Percentiles rank a stretch among this genome's conserved stretches.
Evolutionary conservation across 2,329 filamentous ascomycete genomes (phyloP).

Genomic region (Aspergillus clavatus): DNA sequence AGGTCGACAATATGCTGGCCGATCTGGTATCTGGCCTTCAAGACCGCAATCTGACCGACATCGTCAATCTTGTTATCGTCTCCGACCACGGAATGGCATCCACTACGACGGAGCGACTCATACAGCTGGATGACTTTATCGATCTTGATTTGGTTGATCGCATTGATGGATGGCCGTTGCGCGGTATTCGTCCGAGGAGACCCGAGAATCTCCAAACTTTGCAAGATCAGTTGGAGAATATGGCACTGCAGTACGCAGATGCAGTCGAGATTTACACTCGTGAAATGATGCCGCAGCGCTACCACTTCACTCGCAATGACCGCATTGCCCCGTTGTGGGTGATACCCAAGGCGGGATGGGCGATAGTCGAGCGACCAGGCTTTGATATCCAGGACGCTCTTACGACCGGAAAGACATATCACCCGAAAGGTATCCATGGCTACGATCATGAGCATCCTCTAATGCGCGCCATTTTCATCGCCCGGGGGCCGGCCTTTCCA

Average conservation of each 20-base stretch:
- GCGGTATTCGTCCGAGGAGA: constrained; percentile 77
- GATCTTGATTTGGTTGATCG: constrained; percentile 73
- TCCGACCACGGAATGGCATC: constrained; percentile 99
- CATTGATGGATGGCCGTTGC: constrained; percentile 89
- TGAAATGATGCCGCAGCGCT: constrained; percentile 83
- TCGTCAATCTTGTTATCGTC: constrained; percentile 93
- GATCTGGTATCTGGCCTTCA: constrained; percentile 71
- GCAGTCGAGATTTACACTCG: constrained; percentile 83
- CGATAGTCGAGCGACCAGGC: constrained; percentile 74
- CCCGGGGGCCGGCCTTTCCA: constrained; percentile 85
- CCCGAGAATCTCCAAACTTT: constrained; percentile 60
- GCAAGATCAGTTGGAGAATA: constrained; percentile 55
- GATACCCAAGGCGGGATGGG: constrained; percentile 87
- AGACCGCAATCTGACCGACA: constrained; percentile 73
- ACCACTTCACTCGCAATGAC: constrained; percentile 82
- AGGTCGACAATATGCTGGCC: constrained; percentile 80
- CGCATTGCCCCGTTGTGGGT: constrained; percentile 95
- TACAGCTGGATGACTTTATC: constrained; percentile 86
- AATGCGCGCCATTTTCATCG: constrained; percentile 94
- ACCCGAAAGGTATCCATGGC: constrained; percentile 81
- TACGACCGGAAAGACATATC: constrained; percentile 62
- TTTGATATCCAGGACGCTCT: constrained; percentile 68
- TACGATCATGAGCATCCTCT: constrained; percentile 93
- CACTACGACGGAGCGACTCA: constrained; percentile 70
- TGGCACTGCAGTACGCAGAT: constrained; percentile 52